Base-by-base conservation (phyloP, 192 early-diverging fungal genomes). In the Neocallimastix lanati region DNA sequence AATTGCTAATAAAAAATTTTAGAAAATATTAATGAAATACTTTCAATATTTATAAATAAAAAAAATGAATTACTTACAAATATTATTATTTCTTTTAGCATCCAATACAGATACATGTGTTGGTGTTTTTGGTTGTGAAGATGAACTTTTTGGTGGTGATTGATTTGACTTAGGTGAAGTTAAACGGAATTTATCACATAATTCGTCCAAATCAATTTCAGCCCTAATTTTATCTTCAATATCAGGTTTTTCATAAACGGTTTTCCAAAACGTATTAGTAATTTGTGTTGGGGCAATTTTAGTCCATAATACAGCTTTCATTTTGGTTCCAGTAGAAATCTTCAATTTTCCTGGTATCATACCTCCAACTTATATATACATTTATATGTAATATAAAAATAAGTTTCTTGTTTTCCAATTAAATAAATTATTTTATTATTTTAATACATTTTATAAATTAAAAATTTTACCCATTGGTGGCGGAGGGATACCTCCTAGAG, bases 121-220 rank as follows among this genome's bases (percentile, higher is more conserved):
- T 29, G 67, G 80, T 29, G 28, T 11, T 28, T 28, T 29, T 29
- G n/a, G 14, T 18, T 40, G 29, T 5, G 83, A 28, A 14, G 82
- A 11, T 25, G 29, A 0, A 78, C 6, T 77, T n/a, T 79, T 79
- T 78, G 77, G 50, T 77, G 79, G 21, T 9, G 79, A n/a, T 78
- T 87, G 84, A 16, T 82, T 86, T 13, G 87, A 83, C 4, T 85
- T 67, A 21, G 50, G 50, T 67, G 50, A 67, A 7, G 50, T n/a
- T 85, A 81, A 67, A 25, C 80, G 80, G 81, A 88, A 88, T 29
- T 88, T 80, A 4, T 87, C 85, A 77, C 88, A 86, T 80, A 88
- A 88, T 77, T 88, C 84, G 0, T 81, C 84, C 16, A 83, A 27
- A 81, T 83, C 83, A 28, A 83, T 83, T 28, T 83, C 83, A 13